Conservation (phyloP, 352 stramenopile species). For the Pythium volutum region DNA sequence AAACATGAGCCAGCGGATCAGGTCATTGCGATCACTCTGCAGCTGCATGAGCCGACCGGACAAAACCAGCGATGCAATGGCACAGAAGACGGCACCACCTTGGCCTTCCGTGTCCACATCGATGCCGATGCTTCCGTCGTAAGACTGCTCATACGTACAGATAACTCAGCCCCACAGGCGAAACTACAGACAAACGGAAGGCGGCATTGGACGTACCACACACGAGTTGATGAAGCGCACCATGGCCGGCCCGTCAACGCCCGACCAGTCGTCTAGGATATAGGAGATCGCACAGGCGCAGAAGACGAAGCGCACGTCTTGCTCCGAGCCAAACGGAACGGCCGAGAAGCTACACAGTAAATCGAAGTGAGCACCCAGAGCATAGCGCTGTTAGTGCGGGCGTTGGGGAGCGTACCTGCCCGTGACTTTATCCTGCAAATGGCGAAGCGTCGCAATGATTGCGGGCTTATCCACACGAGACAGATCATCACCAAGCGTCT, state of each 20-base stretch:
- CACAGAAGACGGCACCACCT: slow-evolving; percentile 70
- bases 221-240: slow-evolving; percentile 82
- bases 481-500: slow-evolving; percentile 83
- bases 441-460: slow-evolving; percentile 55
- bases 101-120: slow-evolving; percentile 61
- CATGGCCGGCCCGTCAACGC: slow-evolving; percentile 58
- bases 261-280: slow-evolving; percentile 85
- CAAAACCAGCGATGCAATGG: slow-evolving; percentile 68
- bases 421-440: slow-evolving; percentile 71
- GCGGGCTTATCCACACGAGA: slow-evolving; percentile 66
- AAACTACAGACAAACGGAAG: neutral
- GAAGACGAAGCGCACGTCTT: slow-evolving; percentile 89
- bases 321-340: slow-evolving; percentile 63
- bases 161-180: neutral
- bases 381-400: neutral
- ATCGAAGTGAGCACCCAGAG: neutral
- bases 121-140: slow-evolving; percentile 82
- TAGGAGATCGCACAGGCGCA: slow-evolving; percentile 87
- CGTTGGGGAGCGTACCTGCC: slow-evolving; percentile 38
- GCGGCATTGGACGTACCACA: slow-evolving; percentile 48
- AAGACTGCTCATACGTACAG: slow-evolving; percentile 39
- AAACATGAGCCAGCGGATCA: slow-evolving; percentile 83
- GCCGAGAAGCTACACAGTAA: slow-evolving; percentile 57
- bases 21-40: slow-evolving; percentile 52
- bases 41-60: slow-evolving; percentile 69